Conservation (phyloP, 2,329 filamentous ascomycete species). For the Diaporthe citri region DNA sequence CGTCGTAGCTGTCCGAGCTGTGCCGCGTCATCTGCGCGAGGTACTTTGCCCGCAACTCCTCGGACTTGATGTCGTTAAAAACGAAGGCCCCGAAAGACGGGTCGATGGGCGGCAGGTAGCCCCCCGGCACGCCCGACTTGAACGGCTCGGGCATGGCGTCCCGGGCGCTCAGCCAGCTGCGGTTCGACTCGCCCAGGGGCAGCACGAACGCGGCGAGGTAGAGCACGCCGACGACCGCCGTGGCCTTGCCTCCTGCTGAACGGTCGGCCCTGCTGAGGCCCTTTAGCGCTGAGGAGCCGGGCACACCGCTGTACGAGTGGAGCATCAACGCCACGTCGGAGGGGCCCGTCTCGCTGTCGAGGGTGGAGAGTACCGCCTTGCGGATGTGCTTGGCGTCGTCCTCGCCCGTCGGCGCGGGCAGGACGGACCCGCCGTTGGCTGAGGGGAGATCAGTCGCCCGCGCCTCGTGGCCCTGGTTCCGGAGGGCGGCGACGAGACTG, state of each 20-base stretch:
- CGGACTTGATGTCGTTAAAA: constrained; percentile 33
- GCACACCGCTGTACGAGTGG: constrained; percentile 52
- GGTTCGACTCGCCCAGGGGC: constrained; percentile 33
- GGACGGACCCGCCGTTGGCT: constrained; percentile 39
- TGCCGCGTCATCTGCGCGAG: constrained; percentile 36
- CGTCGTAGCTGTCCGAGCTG: constrained; percentile 40
- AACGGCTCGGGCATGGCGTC: constrained; percentile 21
- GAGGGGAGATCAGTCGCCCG: constrained; percentile 35
- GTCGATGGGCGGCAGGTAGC: constrained; percentile 33
- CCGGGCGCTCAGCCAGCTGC: constrained; percentile 19
- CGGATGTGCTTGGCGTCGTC: constrained; percentile 42
- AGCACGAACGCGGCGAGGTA: constrained; percentile 45
- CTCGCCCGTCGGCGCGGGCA: constrained; percentile 36
- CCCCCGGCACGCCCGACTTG: constrained; percentile 33
- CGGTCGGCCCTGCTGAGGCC: constrained; percentile 46
- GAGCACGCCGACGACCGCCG: constrained; percentile 48
- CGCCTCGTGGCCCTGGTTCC: constrained; percentile 28
- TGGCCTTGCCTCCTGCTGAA: constrained; percentile 43
- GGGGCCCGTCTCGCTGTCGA: constrained; percentile 43
- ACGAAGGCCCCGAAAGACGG: constrained; percentile 1
- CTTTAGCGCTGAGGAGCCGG: constrained; percentile 47
- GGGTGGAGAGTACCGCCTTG: constrained; percentile 25
- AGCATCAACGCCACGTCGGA: constrained; percentile 46
- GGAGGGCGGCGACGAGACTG: constrained; percentile 18
- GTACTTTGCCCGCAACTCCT: not conserved